Percentiles rank a stretch among this genome's conserved stretches.
These are phyloP conservation scores for Trametes meyenii DNA, from an alignment of 768 basidiomycete genomes.

Conservation along the genomic window DNA sequence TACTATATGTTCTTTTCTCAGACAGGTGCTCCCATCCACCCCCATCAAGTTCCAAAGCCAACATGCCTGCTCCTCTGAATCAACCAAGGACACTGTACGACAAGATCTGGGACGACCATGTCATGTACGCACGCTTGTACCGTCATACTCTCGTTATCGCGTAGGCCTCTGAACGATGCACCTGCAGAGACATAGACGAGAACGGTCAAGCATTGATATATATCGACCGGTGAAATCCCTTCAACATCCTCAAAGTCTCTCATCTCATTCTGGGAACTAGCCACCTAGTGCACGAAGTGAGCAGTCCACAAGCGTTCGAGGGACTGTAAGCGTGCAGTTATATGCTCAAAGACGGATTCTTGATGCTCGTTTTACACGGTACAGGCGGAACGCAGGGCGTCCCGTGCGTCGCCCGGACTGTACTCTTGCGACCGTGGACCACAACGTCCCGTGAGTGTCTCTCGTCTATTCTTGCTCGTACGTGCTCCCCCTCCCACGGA, in stretches of 20 bases:
- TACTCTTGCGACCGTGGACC: conserved; percentile 64
- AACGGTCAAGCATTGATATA: conserved; percentile 82
- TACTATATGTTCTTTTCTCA: neutral
- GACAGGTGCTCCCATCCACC: no score
- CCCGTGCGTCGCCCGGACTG: conserved; percentile 64
- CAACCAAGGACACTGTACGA: conserved; percentile 91
- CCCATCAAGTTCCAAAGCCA: neutral
- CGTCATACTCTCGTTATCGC: neutral
- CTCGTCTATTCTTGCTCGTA: neutral
- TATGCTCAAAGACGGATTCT: neutral
- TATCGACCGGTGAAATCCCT: conserved; percentile 47
- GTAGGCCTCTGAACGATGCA: neutral
- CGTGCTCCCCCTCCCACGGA: neutral
- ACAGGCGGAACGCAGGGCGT: conserved; percentile 51
- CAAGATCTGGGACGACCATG: conserved; percentile 98
- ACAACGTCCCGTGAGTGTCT: conserved; percentile 54
- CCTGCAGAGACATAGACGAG: conserved; percentile 63
- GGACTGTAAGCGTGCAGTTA: conserved; percentile 43
- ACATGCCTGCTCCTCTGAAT: conserved; percentile 58
- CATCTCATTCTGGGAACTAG: conserved; percentile 30
- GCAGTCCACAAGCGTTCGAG: conserved; percentile 64
- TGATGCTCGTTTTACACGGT: neutral
- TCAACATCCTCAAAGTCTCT: conserved; percentile 16
- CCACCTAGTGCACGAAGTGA: conserved; percentile 66
- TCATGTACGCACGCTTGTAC: conserved; percentile 61